Evolutionary conservation across 1,284 basidiomycete species (phyloP).

Genomic region (Puccinia coronata): DNA sequence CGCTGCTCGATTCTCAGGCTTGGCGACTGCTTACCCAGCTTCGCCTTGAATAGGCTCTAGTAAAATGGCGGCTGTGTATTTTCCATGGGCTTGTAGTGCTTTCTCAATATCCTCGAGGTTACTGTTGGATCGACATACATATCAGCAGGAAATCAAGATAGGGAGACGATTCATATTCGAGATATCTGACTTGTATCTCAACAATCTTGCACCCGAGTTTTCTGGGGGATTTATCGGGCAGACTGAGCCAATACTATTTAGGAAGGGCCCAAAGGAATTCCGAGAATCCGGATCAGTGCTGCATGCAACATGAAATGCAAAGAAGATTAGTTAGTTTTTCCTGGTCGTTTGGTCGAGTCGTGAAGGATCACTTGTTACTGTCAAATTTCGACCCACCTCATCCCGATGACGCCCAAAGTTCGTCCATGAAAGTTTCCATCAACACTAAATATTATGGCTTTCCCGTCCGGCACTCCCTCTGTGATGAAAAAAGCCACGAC

Average conservation of each 20-base stretch:
- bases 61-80: conserved; percentile 86
- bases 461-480: conserved; percentile 79
- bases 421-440: conserved; percentile 95
- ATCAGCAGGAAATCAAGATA: neutral
- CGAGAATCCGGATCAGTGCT: conserved; percentile 80
- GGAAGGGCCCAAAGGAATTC: conserved; percentile 84
- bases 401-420: conserved; percentile 83
- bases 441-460: conserved; percentile 83
- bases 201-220: conserved; percentile 61
- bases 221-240: conserved; percentile 64
- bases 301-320: neutral
- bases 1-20: neutral
- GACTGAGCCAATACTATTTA: conserved; percentile 77
- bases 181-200: conserved; percentile 71
- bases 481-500: neutral
- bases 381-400: conserved; percentile 55
- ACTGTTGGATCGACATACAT: neutral
- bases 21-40: conserved; percentile 72
- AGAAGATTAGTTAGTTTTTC: conserved; percentile 55
- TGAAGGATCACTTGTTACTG: neutral
- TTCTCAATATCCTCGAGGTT: conserved; percentile 76
- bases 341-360: neutral
- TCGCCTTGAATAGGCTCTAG: conserved; percentile 98
- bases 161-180: neutral
- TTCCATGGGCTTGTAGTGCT: conserved; percentile 78